Evolutionary conservation across 1,284 basidiomycete species (phyloP).

Genomic region (Heterobasidion irregulare): DNA sequence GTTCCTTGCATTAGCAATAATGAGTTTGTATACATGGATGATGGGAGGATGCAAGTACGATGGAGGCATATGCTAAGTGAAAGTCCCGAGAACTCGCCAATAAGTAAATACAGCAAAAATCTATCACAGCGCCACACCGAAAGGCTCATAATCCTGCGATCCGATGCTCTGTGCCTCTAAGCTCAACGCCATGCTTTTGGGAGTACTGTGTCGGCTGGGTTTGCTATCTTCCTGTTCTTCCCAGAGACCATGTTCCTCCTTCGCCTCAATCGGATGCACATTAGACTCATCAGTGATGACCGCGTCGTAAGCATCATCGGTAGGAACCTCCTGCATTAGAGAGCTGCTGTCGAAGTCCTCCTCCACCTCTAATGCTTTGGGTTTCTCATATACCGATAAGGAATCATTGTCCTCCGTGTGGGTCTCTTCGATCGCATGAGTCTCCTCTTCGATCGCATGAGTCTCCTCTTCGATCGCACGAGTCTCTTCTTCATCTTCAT

Average conservation of each 20-base stretch:
- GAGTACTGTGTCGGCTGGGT: background rate
- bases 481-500: background rate
- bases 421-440: background rate
- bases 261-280: background rate
- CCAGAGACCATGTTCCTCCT: background rate
- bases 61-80: no score
- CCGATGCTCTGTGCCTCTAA: background rate
- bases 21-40: background rate
- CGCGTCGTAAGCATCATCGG: background rate
- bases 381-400: background rate
- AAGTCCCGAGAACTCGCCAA: background rate
- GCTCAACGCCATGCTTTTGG: background rate
- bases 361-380: background rate
- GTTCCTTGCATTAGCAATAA: background rate
- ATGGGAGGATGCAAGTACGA: background rate
- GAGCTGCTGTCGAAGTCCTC: background rate
- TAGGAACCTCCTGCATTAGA: background rate
- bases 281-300: background rate
- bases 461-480: background rate
- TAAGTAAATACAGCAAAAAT: background rate
- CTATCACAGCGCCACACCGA: background rate
- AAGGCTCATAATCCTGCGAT: background rate
- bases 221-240: background rate
- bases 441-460: background rate
- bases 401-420: background rate